Evolutionary conservation across 257 asterid species (phyloP).

Genomic region (Gentiana macrophylla): DNA sequence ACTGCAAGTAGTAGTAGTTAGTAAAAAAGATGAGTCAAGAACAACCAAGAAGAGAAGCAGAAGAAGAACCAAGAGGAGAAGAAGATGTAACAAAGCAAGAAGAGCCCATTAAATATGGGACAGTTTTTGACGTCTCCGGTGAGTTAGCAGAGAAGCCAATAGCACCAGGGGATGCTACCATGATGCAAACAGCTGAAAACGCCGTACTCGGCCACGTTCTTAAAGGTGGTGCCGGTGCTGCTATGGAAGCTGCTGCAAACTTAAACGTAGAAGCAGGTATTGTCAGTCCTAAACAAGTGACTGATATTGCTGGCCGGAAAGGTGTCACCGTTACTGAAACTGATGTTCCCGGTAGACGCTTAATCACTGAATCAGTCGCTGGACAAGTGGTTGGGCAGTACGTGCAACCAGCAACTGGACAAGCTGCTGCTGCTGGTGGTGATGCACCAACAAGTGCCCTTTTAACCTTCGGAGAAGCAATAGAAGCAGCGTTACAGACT

Average conservation of each 20-base stretch:
- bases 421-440: constrained; percentile 10
- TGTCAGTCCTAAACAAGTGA: constrained; percentile 31
- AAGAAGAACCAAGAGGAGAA: constrained; percentile 15
- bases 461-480: constrained; percentile 67
- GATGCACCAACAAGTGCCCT: constrained; percentile 5
- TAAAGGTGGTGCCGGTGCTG: constrained; percentile 51
- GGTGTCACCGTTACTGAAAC: constrained; percentile 44
- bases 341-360: constrained; percentile 34
- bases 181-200: constrained; percentile 64
- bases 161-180: constrained; percentile 57
- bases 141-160: constrained; percentile 40
- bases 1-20: background rate
- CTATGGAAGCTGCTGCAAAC: constrained; percentile 55
- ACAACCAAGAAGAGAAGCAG: constrained; percentile 17
- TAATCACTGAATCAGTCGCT: constrained; percentile 48
- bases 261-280: constrained; percentile 42
- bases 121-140: constrained; percentile 42
- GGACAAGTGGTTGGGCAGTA: constrained; percentile 58
- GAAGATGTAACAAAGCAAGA: background rate
- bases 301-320: constrained; percentile 22
- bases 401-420: constrained; percentile 11
- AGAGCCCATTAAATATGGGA: constrained; percentile 50
- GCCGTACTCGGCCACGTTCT: constrained; percentile 36
- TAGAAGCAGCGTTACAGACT: constrained; percentile 44
- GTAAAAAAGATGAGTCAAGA: constrained; percentile 36